phyloP scores from a whole-genome alignment of 164 flowering plant genomes.

The Liquidambar formosana region DNA sequence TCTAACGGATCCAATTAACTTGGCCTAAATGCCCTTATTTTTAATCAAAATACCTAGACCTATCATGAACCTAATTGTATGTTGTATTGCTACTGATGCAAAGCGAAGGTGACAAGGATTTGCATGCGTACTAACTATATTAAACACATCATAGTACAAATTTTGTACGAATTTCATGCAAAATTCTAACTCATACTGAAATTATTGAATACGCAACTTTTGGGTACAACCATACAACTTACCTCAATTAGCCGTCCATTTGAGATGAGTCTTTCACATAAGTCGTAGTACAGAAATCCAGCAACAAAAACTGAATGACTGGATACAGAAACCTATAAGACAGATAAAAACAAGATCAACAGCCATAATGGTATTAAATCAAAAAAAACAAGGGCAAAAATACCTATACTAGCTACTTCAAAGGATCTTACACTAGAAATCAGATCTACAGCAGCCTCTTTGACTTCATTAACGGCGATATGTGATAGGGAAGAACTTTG shows the following conservation, averaged over 20 bases:
- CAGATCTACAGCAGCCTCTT: slow-evolving; percentile 52
- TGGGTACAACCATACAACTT: slow-evolving; percentile 14
- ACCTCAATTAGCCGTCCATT: slow-evolving; percentile 73
- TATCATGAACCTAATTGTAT: neutral
- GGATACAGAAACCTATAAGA: slow-evolving; percentile 45
- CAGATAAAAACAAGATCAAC: slow-evolving; percentile 9
- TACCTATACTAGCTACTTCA: neutral
- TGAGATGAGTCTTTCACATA: slow-evolving; percentile 57
- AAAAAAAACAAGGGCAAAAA: neutral
- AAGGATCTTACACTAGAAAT: slow-evolving; percentile 57
- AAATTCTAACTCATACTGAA: neutral
- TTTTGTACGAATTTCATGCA: neutral
- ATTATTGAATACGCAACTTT: neutral
- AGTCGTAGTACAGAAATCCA: slow-evolving; percentile 73
- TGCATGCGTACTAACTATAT: neutral
- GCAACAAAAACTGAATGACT: slow-evolving; percentile 54
- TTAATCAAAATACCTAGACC: neutral
- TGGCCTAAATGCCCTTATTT: neutral
- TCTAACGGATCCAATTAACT: neutral
- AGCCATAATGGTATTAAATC: neutral
- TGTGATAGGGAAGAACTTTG: slow-evolving; percentile 24
- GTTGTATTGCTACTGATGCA: neutral
- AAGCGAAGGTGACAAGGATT: neutral
- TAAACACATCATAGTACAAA: neutral
- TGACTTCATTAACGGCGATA: slow-evolving; percentile 35